phyloP scores from a whole-genome alignment of 129 eudicot genomes.

The Flaveria brownii region DNA sequence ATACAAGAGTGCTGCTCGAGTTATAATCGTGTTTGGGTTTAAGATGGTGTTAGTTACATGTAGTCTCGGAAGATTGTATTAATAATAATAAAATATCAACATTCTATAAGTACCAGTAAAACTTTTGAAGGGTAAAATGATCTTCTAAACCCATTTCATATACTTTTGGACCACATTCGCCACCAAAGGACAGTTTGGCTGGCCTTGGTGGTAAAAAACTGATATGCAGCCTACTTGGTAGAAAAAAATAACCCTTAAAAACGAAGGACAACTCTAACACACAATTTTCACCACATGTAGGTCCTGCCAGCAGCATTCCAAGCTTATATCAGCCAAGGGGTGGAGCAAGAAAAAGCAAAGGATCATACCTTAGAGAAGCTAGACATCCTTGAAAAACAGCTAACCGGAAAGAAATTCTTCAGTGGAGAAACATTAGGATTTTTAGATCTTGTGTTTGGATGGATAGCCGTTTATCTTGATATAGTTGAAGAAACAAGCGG shows the following conservation, averaged over 20 bases:
- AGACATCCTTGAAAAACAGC: slow-evolving; percentile 42
- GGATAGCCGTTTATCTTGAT: slow-evolving; percentile 11
- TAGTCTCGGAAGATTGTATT: neutral
- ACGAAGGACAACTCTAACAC: neutral
- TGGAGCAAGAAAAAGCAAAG: slow-evolving; percentile 1
- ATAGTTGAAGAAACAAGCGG: slow-evolving; percentile 9
- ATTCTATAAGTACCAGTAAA: too few relatives aligned
- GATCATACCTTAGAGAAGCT: slow-evolving; percentile 21
- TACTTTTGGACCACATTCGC: neutral
- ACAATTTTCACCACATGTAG: neutral
- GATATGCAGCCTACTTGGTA: neutral
- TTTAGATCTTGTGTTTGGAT: slow-evolving; percentile 18
- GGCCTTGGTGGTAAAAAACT: neutral
- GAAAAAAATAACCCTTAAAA: neutral
- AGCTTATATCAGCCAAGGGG: slow-evolving; percentile 1
- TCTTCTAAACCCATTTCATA: neutral
- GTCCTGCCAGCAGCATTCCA: neutral
- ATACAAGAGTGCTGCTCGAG: neutral
- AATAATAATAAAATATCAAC: too few relatives aligned
- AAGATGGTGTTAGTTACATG: neutral
- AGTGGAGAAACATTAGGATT: slow-evolving; percentile 43
- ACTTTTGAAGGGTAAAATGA: neutral
- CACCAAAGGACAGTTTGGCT: neutral
- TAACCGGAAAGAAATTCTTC: slow-evolving; percentile 52
- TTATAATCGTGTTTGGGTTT: neutral